These are phyloP conservation scores for Harringtonia lauricola DNA, from an alignment of 2,329 filamentous ascomycete species.

Conservation along the genomic window DNA sequence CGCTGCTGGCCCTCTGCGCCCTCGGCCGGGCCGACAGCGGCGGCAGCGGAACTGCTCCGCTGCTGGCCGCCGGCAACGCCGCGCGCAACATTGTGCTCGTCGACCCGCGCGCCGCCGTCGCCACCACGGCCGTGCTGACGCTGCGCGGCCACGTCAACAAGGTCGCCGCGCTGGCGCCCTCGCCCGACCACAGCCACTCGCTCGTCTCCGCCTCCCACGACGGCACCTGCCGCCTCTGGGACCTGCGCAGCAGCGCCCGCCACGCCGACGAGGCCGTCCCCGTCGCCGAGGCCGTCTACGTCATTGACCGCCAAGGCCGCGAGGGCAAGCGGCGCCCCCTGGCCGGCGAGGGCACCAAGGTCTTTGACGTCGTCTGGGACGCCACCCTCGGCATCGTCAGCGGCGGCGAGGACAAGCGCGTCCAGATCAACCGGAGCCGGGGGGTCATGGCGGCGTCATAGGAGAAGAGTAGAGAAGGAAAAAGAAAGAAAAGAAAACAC, in stretches of 20 bases:
- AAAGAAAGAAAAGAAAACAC: not conserved
- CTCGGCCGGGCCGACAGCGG: constrained; percentile 32
- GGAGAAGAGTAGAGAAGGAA: not conserved
- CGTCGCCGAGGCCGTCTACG: constrained; percentile 63
- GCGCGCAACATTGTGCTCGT: constrained; percentile 86
- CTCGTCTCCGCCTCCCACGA: constrained; percentile 86
- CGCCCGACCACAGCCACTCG: constrained; percentile 62
- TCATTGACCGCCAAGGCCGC: constrained; percentile 60
- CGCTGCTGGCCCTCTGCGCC: constrained; percentile 68
- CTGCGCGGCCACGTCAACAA: constrained; percentile 79
- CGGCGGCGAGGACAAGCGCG: constrained; percentile 83
- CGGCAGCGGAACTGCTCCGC: constrained; percentile 13
- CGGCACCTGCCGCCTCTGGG: constrained; percentile 88
- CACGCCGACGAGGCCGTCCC: constrained; percentile 33
- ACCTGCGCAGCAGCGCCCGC: constrained; percentile 63
- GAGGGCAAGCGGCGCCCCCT: constrained; percentile 50
- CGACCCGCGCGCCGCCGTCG: constrained; percentile 72
- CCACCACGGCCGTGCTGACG: constrained; percentile 75
- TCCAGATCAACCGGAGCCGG: constrained; percentile 76
- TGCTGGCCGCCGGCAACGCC: constrained; percentile 65
- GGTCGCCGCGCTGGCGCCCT: constrained; percentile 38
- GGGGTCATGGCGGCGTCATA: constrained; percentile 26
- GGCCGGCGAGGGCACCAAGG: constrained; percentile 77
- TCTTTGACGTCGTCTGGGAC: constrained; percentile 84
- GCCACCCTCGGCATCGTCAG: constrained; percentile 78